Percentiles rank a stretch among this genome's conserved stretches.
phyloP scores from a whole-genome alignment of 2,329 filamentous ascomycete genomes.

The Aspergillus sp. region DNA sequence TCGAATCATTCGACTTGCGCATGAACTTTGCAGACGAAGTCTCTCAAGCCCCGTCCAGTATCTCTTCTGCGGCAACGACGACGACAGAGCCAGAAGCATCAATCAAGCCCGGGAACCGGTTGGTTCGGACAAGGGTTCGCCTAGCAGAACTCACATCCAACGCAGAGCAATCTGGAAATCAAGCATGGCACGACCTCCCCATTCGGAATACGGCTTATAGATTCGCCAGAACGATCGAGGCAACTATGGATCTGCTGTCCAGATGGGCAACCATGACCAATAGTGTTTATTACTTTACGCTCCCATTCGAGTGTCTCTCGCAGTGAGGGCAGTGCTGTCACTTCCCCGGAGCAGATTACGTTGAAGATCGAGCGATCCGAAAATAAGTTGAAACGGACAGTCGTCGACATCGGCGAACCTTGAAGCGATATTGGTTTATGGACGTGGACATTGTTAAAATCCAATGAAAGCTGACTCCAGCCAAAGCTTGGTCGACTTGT shows the following conservation, averaged over 20 bases:
- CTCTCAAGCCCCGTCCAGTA: constrained; percentile 4
- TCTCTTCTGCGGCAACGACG: background rate
- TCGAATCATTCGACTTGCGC: constrained; percentile 17
- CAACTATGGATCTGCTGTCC: constrained; percentile 23
- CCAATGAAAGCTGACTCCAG: constrained; percentile 9
- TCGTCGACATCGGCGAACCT: constrained; percentile 18
- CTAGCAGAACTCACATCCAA: constrained; percentile 18
- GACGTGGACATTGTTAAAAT: constrained; percentile 24
- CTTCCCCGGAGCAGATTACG: constrained; percentile 8
- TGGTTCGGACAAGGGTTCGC: constrained; percentile 17
- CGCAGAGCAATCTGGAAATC: constrained; percentile 1
- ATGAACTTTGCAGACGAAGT: constrained; percentile 1
- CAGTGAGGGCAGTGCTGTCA: background rate
- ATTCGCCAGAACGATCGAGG: constrained; percentile 19
- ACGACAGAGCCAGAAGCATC: background rate
- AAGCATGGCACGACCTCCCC: constrained; percentile 22
- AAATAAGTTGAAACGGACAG: constrained; percentile 19
- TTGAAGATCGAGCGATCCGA: constrained; percentile 13
- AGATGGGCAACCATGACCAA: constrained; percentile 13
- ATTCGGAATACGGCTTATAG: constrained; percentile 17
- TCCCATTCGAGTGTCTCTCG: constrained; percentile 13
- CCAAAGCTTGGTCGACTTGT: constrained; percentile 15
- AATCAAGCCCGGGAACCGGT: constrained; percentile 1
- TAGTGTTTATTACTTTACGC: constrained; percentile 10
- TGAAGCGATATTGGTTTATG: constrained; percentile 28